Conservation (phyloP, 768 basidiomycete genomes). For the Pulveroboletus sp. region DNA sequence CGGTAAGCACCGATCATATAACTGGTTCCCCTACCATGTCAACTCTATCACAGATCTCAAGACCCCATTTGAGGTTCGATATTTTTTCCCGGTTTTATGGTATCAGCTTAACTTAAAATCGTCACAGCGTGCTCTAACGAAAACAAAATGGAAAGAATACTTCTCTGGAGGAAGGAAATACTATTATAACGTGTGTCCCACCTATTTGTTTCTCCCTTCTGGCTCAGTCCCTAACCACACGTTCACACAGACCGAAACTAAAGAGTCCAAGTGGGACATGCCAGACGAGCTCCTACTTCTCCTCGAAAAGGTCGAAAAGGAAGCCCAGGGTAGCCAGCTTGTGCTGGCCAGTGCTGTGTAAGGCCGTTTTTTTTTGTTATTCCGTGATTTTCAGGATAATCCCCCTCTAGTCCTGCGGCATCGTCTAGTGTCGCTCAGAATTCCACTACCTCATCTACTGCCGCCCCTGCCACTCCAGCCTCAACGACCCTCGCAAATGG, state of each 20-base stretch:
- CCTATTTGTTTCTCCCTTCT: neutral
- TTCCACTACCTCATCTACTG: slow-evolving; percentile 40
- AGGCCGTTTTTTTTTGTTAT: neutral
- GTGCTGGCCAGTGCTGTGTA: slow-evolving; percentile 31
- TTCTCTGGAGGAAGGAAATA: slow-evolving; percentile 88
- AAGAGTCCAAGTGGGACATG: slow-evolving; percentile 98
- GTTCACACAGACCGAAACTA: slow-evolving; percentile 61
- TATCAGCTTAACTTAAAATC: slow-evolving; percentile 6
- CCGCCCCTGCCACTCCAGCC: slow-evolving; percentile 34
- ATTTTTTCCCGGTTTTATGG: neutral
- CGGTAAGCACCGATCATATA: slow-evolving; percentile 41
- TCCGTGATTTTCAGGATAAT: slow-evolving; percentile 2
- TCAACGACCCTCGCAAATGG: slow-evolving; percentile 46
- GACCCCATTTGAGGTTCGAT: slow-evolving; percentile 80
- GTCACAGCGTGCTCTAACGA: slow-evolving; percentile 70
- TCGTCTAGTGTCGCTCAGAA: slow-evolving; percentile 42
- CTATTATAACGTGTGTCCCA: slow-evolving; percentile 69
- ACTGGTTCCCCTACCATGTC: slow-evolving; percentile 2
- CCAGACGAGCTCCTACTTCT: slow-evolving; percentile 87
- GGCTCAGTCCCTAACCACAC: neutral
- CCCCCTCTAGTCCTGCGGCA: slow-evolving; percentile 23
- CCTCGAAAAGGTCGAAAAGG: slow-evolving; percentile 81
- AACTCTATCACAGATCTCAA: slow-evolving; percentile 61
- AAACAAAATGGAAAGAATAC: slow-evolving; percentile 97
- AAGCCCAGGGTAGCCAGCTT: slow-evolving; percentile 40